Conservation (phyloP, 352 stramenopile genomes). For the Pythium myriotylum region DNA sequence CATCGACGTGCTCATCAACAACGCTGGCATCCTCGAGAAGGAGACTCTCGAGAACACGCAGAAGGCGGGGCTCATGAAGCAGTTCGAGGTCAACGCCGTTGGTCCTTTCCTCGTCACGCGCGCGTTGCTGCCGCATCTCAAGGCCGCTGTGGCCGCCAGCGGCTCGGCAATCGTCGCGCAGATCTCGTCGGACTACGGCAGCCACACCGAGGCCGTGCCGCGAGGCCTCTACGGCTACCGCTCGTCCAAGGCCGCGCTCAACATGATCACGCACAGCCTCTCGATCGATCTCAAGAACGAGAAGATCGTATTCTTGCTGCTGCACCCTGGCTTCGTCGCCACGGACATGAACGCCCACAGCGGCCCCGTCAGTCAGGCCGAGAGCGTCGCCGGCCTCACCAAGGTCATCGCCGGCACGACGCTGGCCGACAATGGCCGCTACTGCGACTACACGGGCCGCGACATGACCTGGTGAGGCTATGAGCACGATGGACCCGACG, state of each 20-base stretch:
- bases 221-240: conserved; percentile 41
- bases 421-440: conserved; percentile 35
- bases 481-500: background rate
- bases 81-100: conserved; percentile 70
- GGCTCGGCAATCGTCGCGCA: conserved; percentile 30
- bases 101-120: conserved; percentile 65
- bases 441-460: conserved; percentile 31
- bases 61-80: conserved; percentile 48
- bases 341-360: conserved; percentile 41
- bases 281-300: conserved; percentile 36
- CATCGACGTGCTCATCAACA: conserved; percentile 69
- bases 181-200: conserved; percentile 30
- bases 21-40: conserved; percentile 45
- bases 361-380: conserved; percentile 25
- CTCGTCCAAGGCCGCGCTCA: conserved; percentile 54
- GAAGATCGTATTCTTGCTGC: conserved; percentile 31
- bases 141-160: conserved; percentile 20
- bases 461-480: conserved; percentile 28
- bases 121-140: conserved; percentile 45
- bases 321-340: conserved; percentile 43
- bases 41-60: conserved; percentile 33
- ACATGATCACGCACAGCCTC: conserved; percentile 43
- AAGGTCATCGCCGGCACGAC: conserved; percentile 31
- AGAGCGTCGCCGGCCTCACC: conserved; percentile 33
- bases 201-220: conserved; percentile 22